Conservation (phyloP, 768 basidiomycete genomes). For the Mycena alexandri region DNA sequence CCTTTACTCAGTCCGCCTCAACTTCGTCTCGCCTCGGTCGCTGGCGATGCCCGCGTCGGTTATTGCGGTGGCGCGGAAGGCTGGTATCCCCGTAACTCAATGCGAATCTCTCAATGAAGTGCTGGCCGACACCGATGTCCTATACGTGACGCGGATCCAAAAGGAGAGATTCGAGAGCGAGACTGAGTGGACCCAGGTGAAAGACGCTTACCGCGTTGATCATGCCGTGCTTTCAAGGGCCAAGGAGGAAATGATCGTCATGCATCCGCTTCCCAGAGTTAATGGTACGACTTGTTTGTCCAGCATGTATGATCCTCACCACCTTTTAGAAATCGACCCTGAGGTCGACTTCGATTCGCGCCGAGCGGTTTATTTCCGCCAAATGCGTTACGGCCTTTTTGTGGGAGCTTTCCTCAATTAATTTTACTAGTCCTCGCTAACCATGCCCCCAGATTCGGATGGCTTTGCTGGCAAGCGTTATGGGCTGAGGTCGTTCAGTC, state of each 20-base stretch:
- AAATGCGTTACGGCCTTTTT: slow-evolving; percentile 98
- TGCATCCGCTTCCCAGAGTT: slow-evolving; percentile 98
- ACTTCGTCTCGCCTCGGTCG: slow-evolving; percentile 92
- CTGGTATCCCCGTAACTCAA: slow-evolving; percentile 82
- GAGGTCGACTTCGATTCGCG: slow-evolving; percentile 97
- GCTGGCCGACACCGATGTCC: slow-evolving; percentile 91
- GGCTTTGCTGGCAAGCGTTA: slow-evolving; percentile 81
- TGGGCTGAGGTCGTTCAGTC: slow-evolving; percentile 43
- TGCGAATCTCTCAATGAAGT: slow-evolving; percentile 94
- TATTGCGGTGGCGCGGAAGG: slow-evolving; percentile 85
- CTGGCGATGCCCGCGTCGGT: slow-evolving; percentile 92
- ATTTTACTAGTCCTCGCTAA: not conserved
- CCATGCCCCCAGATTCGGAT: slow-evolving; percentile 70
- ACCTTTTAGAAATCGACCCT: slow-evolving; percentile 91
- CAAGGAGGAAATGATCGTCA: slow-evolving; percentile 97
- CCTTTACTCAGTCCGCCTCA: slow-evolving; percentile 92
- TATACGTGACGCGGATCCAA: slow-evolving; percentile 97
- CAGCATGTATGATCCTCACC: slow-evolving; percentile 29
- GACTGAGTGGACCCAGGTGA: slow-evolving; percentile 90
- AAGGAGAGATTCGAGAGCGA: slow-evolving; percentile 91
- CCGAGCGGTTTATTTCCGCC: slow-evolving; percentile 96
- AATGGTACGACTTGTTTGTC: slow-evolving; percentile 69
- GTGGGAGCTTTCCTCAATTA: slow-evolving; percentile 63
- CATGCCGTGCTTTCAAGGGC: slow-evolving; percentile 94
- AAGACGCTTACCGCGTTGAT: slow-evolving; percentile 93